Conservation (phyloP, 345 rosid species). For the Conringia planisiliqua region DNA sequence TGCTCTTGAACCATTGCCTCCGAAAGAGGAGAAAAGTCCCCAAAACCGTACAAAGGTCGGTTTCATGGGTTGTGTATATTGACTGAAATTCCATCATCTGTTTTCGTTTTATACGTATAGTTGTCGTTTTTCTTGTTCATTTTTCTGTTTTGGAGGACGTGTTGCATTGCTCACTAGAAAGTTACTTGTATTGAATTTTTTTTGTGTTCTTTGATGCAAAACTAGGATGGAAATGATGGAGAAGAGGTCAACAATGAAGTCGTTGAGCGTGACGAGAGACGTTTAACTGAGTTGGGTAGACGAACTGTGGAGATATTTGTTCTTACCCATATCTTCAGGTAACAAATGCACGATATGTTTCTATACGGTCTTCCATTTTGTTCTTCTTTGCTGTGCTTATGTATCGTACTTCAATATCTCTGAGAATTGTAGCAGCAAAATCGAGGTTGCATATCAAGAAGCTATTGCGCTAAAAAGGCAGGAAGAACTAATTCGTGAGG, state of each 20-base stretch:
- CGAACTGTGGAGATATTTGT: conserved; percentile 96
- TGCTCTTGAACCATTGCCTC: conserved; percentile 84
- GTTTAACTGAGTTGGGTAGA: conserved; percentile 88
- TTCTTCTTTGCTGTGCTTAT: not conserved
- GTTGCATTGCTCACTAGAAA: not conserved
- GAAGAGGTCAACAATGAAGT: conserved; percentile 80
- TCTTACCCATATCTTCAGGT: conserved; percentile 94
- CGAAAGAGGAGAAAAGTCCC: conserved; percentile 89
- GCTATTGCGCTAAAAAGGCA: conserved; percentile 95
- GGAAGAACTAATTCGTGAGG: conserved; percentile 97
- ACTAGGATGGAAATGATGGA: conserved; percentile 85
- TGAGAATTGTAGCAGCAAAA: conserved; percentile 64
- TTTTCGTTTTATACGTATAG: not conserved
- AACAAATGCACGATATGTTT: conserved; percentile 21
- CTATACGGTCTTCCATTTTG: not conserved
- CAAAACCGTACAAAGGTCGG: conserved; percentile 88
- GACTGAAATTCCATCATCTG: not conserved
- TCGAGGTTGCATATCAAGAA: conserved; percentile 96
- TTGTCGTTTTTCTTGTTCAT: not conserved
- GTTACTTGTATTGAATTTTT: conserved; percentile 3
- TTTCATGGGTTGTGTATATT: not conserved
- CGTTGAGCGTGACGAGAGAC: conserved; percentile 81
- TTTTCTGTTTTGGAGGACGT: not conserved
- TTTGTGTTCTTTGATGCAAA: conserved; percentile 3
- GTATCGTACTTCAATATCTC: conserved; percentile 2